A percentile compares a stretch with the other conserved stretches of the same genome.
Conservation (phyloP, 768 basidiomycete genomes). For the Tricholoma matsutake region DNA sequence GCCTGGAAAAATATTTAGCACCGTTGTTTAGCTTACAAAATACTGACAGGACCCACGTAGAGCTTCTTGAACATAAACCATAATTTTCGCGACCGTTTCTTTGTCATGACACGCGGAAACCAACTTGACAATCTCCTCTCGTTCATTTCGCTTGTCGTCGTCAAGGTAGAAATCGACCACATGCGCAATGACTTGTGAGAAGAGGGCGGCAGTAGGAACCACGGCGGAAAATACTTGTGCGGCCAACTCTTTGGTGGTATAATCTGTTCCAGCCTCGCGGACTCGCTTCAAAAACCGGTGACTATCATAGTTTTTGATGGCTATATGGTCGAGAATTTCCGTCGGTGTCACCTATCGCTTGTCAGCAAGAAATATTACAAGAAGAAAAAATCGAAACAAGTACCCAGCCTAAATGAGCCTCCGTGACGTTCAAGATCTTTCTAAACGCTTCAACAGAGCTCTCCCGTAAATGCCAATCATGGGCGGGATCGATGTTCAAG, state of each 20-base stretch:
- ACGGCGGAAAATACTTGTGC: constrained; percentile 49
- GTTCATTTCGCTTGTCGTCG: constrained; percentile 30
- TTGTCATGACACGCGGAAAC: constrained; percentile 21
- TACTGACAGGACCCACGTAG: constrained; percentile 32
- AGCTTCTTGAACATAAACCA: constrained; percentile 46
- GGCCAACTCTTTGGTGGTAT: constrained; percentile 37
- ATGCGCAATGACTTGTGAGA: constrained; percentile 52
- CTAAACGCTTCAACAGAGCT: constrained; percentile 31
- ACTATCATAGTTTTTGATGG: constrained; percentile 20
- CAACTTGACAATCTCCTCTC: constrained; percentile 39
- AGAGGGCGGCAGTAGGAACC: constrained; percentile 53
- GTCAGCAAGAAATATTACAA: constrained; percentile 1
- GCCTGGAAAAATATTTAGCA: constrained; percentile 17
- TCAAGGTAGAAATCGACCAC: constrained; percentile 61
- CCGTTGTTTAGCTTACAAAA: background rate
- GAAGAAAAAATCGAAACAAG: constrained; percentile 3
- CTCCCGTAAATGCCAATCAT: constrained; percentile 47
- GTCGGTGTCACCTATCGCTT: constrained; percentile 1
- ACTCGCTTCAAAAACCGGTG: constrained; percentile 33
- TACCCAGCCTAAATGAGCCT: constrained; percentile 29
- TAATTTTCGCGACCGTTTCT: constrained; percentile 28
- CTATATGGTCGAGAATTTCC: constrained; percentile 14
- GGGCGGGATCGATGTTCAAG: constrained; percentile 39
- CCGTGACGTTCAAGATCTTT: constrained; percentile 27
- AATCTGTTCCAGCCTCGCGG: constrained; percentile 13